A percentile compares a stretch with the other conserved stretches of the same genome.
These are phyloP conservation scores for Rosa multiflora DNA, from an alignment of 306 rosid species.

Conservation along the genomic window DNA sequence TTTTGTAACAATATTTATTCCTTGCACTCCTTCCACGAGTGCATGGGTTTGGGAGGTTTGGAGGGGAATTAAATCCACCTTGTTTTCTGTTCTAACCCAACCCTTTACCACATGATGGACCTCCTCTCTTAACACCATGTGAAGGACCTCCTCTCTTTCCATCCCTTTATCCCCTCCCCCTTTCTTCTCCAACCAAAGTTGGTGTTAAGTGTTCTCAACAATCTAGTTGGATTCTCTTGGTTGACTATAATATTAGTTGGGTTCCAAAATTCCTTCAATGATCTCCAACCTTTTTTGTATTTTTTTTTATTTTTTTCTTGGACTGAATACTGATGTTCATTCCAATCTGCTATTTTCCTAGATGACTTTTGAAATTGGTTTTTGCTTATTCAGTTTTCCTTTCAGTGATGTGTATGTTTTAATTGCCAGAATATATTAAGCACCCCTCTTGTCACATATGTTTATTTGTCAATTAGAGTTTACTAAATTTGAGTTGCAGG, in stretches of 20 bases:
- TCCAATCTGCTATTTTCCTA: conserved; percentile 2
- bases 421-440: neutral
- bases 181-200: neutral
- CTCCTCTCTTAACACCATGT: neutral
- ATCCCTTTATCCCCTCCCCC: neutral
- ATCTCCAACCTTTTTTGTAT: neutral
- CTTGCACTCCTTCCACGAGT: neutral
- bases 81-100: neutral
- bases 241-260: neutral
- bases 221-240: neutral
- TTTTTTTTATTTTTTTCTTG: neutral
- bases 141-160: neutral
- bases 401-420: neutral
- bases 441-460: neutral
- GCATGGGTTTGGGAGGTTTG: neutral
- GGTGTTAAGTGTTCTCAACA: neutral
- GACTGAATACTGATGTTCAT: neutral
- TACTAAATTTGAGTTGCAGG: conserved; percentile 43
- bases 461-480: conserved; percentile 13
- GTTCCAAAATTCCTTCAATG: conserved; percentile 4
- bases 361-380: conserved; percentile 15
- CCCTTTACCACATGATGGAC: neutral
- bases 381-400: neutral
- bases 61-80: neutral
- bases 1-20: neutral